These are phyloP conservation scores for Eurotiales sp. DNA, from an alignment of 2,329 filamentous ascomycete species.

Conservation along the genomic window DNA sequence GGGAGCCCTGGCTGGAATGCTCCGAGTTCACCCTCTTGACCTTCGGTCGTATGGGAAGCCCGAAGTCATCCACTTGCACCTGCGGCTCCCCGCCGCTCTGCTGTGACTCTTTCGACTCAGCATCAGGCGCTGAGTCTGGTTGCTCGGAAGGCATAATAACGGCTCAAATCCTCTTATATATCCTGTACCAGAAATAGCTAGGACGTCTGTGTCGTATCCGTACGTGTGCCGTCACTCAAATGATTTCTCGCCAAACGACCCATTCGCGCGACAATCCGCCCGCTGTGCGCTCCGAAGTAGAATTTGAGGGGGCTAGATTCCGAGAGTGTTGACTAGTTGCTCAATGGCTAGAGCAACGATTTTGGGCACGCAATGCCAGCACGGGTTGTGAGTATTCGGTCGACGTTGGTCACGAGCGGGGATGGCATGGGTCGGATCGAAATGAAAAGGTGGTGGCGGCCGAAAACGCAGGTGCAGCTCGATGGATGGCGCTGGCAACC, in stretches of 20 bases:
- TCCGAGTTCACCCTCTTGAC: slow-evolving; percentile 17
- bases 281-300: no score
- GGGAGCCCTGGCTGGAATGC: slow-evolving; percentile 14
- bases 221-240: slow-evolving; percentile 5
- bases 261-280: slow-evolving; percentile 7
- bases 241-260: slow-evolving; percentile 4
- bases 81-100: slow-evolving; percentile 4
- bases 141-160: slow-evolving; percentile 8
- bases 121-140: background rate
- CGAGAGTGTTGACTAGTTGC: no score
- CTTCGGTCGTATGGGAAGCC: slow-evolving; percentile 33
- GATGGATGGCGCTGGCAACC: no score
- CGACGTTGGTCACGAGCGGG: background rate
- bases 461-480: slow-evolving; percentile 1
- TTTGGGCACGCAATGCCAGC: background rate
- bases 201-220: slow-evolving; percentile 4
- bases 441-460: background rate
- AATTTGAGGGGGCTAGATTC: no score
- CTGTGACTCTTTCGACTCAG: background rate
- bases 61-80: slow-evolving; percentile 35
- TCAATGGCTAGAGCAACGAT: background rate
- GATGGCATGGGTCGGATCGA: background rate
- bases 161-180: background rate
- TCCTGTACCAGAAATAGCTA: background rate
- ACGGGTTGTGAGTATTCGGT: background rate